Base-by-base conservation (phyloP, 345 rosid species). In the Gossypium australe region DNA sequence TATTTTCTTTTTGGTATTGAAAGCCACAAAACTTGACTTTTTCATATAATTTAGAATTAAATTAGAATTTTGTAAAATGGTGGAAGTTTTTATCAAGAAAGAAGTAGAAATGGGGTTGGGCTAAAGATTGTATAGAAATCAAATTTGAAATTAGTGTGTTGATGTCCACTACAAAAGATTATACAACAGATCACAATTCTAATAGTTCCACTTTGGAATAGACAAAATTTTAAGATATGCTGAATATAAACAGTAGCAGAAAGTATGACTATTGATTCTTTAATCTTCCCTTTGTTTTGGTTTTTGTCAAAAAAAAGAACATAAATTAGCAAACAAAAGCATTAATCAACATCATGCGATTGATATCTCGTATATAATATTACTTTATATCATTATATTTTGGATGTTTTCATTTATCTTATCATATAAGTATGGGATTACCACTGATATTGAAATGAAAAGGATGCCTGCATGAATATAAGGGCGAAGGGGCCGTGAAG, bases 401-500 rank as follows among this genome's bases (percentile, higher is more conserved):
- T 71, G n/a, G 16, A 55, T 67, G 1, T 24, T 49, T 41, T 16
- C 38, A 38, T 69, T 68, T 14, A 16, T 47, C 71, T 24, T 25
- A 51, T 69, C 17, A 11, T 24, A 11, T 2, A 9, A 51, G 10
- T 51, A 29, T 52, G 47, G n/a, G 4, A 52, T 70, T 52, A 53
- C 73, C 17, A 69, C 25, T 27, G 47, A 51, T 9, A 69, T 76
- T 6, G 49, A 34, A 55, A 49, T 58, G 87, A 80, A 80, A 82
- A 74, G 2, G 85, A 86, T 71, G 80, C 55, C 56, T 49, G 78
- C 62, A 77, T 60, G 63, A 59, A 59, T 18, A 5, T 11, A 60
- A 75, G 71, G 76, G 80, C 62, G 9, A 49, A 75, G 71, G 77
- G 80, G 61, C 79, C 88, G 79, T 20, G 4, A 79, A 67, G 24